A percentile compares a stretch with the other conserved stretches of the same genome.
Conservation (phyloP, 352 stramenopile genomes). For the Globisporangium parvum region DNA sequence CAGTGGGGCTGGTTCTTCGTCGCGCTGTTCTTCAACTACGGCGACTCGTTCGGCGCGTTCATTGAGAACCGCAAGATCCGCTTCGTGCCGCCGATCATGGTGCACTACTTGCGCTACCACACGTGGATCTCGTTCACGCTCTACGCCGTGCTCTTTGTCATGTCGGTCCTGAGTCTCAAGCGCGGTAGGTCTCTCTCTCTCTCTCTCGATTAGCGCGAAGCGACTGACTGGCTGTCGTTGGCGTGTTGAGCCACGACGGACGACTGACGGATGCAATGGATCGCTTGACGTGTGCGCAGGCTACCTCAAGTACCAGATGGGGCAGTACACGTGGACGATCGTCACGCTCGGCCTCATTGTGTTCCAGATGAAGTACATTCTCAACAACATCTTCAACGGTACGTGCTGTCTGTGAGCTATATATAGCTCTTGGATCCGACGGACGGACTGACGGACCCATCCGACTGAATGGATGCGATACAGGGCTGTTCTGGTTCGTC, state of each 20-base stretch:
- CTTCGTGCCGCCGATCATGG: slow-evolving; percentile 65
- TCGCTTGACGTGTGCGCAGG: neutral
- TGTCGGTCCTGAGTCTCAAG: slow-evolving; percentile 94
- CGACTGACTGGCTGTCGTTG: neutral
- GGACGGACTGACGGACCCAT: neutral
- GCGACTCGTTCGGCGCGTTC: slow-evolving; percentile 82
- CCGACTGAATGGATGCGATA: neutral
- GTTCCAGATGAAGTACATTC: slow-evolving; percentile 97
- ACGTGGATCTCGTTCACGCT: slow-evolving; percentile 91
- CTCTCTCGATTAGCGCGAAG: neutral
- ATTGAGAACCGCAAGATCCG: slow-evolving; percentile 82
- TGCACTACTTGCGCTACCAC: slow-evolving; percentile 89
- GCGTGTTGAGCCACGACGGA: too few relatives aligned
- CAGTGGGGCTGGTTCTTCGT: slow-evolving; percentile 97
- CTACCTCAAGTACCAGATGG: slow-evolving; percentile 18
- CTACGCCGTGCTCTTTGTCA: slow-evolving; percentile 94
- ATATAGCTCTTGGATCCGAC: neutral
- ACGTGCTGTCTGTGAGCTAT: slow-evolving; percentile 2
- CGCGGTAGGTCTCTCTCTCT: slow-evolving; percentile 44
- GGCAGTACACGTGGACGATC: slow-evolving; percentile 96
- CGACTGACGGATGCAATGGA: too few relatives aligned
- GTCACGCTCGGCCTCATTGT: slow-evolving; percentile 93
- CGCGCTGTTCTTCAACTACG: slow-evolving; percentile 96
- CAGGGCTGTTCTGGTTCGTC: slow-evolving; percentile 94
- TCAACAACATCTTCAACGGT: slow-evolving; percentile 95